phyloP scores from a whole-genome alignment of 495 filamentous ascomycete genomes.

The Neurospora sp. region DNA sequence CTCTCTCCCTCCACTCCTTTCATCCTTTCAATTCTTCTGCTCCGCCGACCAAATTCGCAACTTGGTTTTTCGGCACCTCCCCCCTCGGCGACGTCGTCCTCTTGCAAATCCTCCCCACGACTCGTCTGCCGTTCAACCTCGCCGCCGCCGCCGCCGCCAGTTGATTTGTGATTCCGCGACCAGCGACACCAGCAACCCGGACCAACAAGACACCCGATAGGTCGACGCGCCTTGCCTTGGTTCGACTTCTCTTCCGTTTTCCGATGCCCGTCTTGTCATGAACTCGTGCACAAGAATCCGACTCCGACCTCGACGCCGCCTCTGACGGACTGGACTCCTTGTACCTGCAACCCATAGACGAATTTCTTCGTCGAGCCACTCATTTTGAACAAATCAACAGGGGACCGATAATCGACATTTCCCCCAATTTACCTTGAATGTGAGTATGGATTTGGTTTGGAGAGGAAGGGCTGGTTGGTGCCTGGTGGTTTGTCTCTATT shows the following conservation, averaged over 20 bases:
- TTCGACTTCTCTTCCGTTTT: not conserved
- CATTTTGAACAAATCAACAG: constrained; percentile 22
- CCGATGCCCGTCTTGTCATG: constrained; percentile 25
- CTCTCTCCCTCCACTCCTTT: constrained; percentile 7
- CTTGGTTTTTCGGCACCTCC: not conserved
- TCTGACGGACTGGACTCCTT: constrained; percentile 15
- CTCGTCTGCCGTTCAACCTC: constrained; percentile 14
- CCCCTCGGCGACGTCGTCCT: constrained; percentile 23
- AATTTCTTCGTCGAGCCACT: constrained; percentile 36
- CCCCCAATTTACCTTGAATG: constrained; percentile 10
- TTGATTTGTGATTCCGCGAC: constrained; percentile 1
- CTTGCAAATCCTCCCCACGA: constrained; percentile 16
- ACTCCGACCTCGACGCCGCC: constrained; percentile 9
- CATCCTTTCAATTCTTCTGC: constrained; percentile 2
- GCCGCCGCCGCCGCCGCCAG: constrained; percentile 5
- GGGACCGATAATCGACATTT: not conserved
- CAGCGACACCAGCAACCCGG: not conserved
- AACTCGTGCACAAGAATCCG: constrained; percentile 18
- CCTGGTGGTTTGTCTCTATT: not conserved
- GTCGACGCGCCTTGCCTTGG: constrained; percentile 8
- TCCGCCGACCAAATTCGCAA: constrained; percentile 6
- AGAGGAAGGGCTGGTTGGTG: not conserved
- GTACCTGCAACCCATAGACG: constrained; percentile 8
- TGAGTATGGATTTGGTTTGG: constrained; percentile 8
- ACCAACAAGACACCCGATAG: constrained; percentile 11